These are phyloP conservation scores for Solanum appendiculatum DNA, from an alignment of 257 asterid species.

Conservation along the genomic window DNA sequence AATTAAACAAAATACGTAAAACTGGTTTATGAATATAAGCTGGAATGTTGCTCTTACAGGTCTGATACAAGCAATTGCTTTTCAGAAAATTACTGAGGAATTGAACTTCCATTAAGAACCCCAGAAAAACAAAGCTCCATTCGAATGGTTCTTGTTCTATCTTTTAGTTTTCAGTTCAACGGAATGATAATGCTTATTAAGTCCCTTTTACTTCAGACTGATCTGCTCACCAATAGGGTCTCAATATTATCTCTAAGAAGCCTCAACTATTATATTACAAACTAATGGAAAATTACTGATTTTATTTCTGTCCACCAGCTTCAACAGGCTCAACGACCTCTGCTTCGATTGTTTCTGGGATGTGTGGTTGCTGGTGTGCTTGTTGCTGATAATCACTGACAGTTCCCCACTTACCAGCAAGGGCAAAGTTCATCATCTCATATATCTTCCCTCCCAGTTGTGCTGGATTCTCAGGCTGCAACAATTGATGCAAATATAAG, in stretches of 20 bases:
- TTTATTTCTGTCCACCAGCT: constrained; percentile 42
- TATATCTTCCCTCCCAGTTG: constrained; percentile 92
- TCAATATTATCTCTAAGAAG: not conserved
- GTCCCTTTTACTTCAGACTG: not conserved
- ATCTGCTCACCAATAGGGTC: not conserved
- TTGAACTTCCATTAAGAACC: not conserved
- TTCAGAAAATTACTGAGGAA: not conserved
- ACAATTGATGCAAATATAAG: not conserved
- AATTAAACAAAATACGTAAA: not conserved
- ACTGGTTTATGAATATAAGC: not conserved
- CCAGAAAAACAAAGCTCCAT: not conserved
- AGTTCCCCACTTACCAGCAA: constrained; percentile 61
- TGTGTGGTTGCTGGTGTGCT: constrained; percentile 3
- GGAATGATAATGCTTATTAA: not conserved
- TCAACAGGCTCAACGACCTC: constrained; percentile 70
- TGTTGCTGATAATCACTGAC: constrained; percentile 26
- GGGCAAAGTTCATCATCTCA: constrained; percentile 94
- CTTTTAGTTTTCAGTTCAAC: not conserved
- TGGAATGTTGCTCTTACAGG: not conserved
- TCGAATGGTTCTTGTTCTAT: not conserved
- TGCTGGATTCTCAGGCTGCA: constrained; percentile 95
- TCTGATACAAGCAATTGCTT: not conserved
- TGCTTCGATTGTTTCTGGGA: constrained; percentile 55
- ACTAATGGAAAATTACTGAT: not conserved
- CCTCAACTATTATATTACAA: not conserved